Evolutionary conservation across 192 early-diverging fungal genomes (phyloP), one percentile per base, ranked within the genome.

Genomic region (Spizellomyces sp.): DNA sequence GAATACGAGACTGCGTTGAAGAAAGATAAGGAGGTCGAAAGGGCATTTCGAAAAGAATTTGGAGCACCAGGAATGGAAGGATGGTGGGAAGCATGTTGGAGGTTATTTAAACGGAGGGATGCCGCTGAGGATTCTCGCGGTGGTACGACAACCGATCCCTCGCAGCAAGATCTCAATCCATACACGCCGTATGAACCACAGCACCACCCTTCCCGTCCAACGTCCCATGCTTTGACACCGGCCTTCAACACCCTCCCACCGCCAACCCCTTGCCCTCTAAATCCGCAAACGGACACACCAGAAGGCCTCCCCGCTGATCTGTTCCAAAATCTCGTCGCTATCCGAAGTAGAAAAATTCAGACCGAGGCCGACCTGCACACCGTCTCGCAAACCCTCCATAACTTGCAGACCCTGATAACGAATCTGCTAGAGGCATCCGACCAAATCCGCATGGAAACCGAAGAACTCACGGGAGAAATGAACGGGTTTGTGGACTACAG

Each of bases 21-120:
- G 58, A 62, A 74, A 36, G 87, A 88, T 68, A 88, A 88, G 64
- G 87, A 88, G 45, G 77, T 88, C 27, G 87, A 88, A 12, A 79
- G 79, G 62, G 50, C 56, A 17, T 88, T 88, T 73, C 77, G 79
- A 62, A 88, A 84, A 62, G 87, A 88, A 62, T 88, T 88, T 58
- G 66, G 66, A 5, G 60, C 70, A 10, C 76, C 36, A 8, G 73
- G 74, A 19, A 44, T 57, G 4, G 71, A 74, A 44, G 48, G 22
- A 5, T 50, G 60, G 47, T 84, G 79, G 58, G 87, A 88, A 5
- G 50, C 75, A 4, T 59, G 80, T 12, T 67, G 64, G 45, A 78
- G 66, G 50, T 64, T 88, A 4, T 88, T 84, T 73, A 82, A 80
- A 45, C 46, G 70, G 59, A 60, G 84, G 45, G 82, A 72, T 42